Evolutionary conservation across 192 early-diverging fungal species (phyloP).

Genomic region (Backusella tuberculispora): DNA sequence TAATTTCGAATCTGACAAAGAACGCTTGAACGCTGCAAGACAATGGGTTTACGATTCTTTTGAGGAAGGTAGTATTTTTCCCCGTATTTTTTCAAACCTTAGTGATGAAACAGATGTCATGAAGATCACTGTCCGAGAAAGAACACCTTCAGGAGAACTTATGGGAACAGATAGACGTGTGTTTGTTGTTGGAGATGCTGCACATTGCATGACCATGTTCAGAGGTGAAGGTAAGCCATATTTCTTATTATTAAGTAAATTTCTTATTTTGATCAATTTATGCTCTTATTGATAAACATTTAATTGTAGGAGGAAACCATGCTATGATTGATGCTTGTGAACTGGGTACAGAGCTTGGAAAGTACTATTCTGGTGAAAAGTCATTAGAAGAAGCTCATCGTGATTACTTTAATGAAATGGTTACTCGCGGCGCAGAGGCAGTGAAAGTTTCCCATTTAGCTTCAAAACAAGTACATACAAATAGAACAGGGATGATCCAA

Average conservation of each 20-base stretch:
- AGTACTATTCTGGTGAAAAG: conserved; percentile 3
- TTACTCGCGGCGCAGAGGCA: not conserved
- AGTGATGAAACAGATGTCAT: not conserved
- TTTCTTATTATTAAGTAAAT: too few relatives aligned
- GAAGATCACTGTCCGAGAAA: conserved; percentile 20
- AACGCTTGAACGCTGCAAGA: not conserved
- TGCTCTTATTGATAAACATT: not conserved
- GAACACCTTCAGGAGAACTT: not conserved
- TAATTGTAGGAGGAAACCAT: conserved; percentile 28
- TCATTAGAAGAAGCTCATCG: conserved; percentile 5
- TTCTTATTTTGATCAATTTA: too few relatives aligned
- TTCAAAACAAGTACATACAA: not conserved
- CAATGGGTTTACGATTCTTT: not conserved
- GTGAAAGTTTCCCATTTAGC: not conserved
- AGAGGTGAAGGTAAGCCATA: too few relatives aligned
- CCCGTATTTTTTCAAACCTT: not conserved
- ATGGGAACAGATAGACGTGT: conserved; percentile 1
- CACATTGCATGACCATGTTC: conserved; percentile 33
- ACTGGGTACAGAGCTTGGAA: conserved; percentile 6
- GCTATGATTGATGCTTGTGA: conserved; percentile 30
- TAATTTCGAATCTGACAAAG: not conserved
- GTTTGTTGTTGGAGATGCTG: conserved; percentile 26
- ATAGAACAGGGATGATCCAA: not conserved
- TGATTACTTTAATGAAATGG: conserved; percentile 17
- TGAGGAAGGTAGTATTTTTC: not conserved